Evolutionary conservation across 768 basidiomycete species (phyloP), one percentile per base, ranked within the genome.

Genomic region (Auriscalpium microsporum): DNA sequence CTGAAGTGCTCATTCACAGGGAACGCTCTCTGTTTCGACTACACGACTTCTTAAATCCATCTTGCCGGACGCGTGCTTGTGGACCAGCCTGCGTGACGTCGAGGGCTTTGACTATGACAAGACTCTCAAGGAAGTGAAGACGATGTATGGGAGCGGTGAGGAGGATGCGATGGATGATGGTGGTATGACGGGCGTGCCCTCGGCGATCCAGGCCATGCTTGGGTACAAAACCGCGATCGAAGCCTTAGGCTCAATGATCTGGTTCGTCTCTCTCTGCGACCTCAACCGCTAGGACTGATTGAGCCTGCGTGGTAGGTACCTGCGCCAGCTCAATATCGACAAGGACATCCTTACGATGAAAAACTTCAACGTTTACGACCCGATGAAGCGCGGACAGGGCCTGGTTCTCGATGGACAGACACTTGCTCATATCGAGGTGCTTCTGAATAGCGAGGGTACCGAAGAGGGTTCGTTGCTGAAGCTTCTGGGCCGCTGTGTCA

Each of bases 291-390:
- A 23, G 44, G 10, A 17, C 34, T 49, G 2, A 40, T 3, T 13
- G 46, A 28, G 6, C 23, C 5, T 1, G 33, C 33, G 33, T 53
- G 35, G 37, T 34, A 54, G 86, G 82, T 93, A 93, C 67, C 80
- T 98, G 13, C 84, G 88, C 38, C 90, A 91, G 58, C 78, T 99
- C 42, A 98, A 98, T 65, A 92, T 98, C 59, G 95, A 94, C 72
- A 89, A 91, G 66, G 94, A 97, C 60, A 83, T 99, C 54, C 69
- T 99, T 64, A 90, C 85, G 53, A 94, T 96, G 87, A 88, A 84
- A 72, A 98, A 98, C 67, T 99, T 99, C 78, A 94, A 97, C 62
- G 77, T 96, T 40, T 96, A 95, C 65, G 93, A 97, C 69, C 96
- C 96, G 0, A 92, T 97, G 82, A 86, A 87, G 67, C 78, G 79